A percentile compares a stretch with the other conserved stretches of the same genome.
phyloP scores from a whole-genome alignment of 176 grass and related monocot genomes.

The Hordeum vulgare region MorexV3_pseudomolecules_assembly NC_058520.1:52801558-52802057 shows the following conservation, averaged over 20 bases:
- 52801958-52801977: neutral
- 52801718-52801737: constrained; percentile 11
- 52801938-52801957: neutral
- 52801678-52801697: neutral
- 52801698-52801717: constrained; percentile 20
- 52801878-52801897: neutral
- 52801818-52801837: constrained; percentile 27
- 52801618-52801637: constrained; percentile 17
- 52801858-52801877: neutral
- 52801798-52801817: constrained; percentile 58
- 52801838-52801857: constrained; percentile 1
- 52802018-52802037: too few species aligned
- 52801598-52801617: constrained; percentile 9
- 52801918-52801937: neutral
- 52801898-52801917: constrained; percentile 12
- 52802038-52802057: too few species aligned
- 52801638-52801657: constrained; percentile 15
- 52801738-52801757: constrained; percentile 15
- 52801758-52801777: constrained; percentile 25
- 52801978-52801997: too few species aligned
- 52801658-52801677: neutral
- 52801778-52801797: constrained; percentile 12
- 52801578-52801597: constrained; percentile 27
- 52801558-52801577: constrained; percentile 2
- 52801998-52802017: too few species aligned